A percentile compares a stretch with the other conserved stretches of the same genome.
Conservation (phyloP, 2,329 filamentous ascomycete species). For the Coniochaeta pulveracea region DNA sequence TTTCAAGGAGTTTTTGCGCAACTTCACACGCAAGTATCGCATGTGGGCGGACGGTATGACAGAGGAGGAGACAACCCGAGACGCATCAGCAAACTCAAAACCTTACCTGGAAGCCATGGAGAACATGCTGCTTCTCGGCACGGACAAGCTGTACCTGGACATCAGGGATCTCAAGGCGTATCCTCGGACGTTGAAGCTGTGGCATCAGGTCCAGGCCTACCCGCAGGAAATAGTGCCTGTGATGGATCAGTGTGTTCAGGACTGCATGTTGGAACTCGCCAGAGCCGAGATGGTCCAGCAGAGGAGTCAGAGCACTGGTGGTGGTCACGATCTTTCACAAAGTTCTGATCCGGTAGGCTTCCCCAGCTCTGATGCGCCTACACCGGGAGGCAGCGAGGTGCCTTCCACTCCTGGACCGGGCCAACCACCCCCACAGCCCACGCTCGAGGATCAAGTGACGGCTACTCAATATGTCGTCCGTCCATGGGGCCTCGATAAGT, state of each 20-base stretch:
- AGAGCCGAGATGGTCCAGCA: constrained; percentile 65
- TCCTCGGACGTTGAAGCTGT: constrained; percentile 83
- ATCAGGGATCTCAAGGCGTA: constrained; percentile 84
- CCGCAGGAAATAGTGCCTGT: constrained; percentile 93
- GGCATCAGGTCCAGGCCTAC: constrained; percentile 89
- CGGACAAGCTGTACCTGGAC: constrained; percentile 78
- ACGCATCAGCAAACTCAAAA: constrained; percentile 64
- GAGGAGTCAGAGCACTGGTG: constrained; percentile 49
- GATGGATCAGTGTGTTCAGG: constrained; percentile 91
- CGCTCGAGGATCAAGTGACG: constrained; percentile 71
- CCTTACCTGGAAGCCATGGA: constrained; percentile 79
- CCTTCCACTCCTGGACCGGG: constrained; percentile 30
- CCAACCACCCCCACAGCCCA: constrained; percentile 34
- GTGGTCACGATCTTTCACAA: constrained; percentile 32
- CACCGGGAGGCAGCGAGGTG: constrained; percentile 30
- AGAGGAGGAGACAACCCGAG: constrained; percentile 58
- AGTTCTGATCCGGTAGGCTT: constrained; percentile 71
- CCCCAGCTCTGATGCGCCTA: constrained; percentile 61
- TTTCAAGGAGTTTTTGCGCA: constrained; percentile 86
- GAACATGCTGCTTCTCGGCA: constrained; percentile 80
- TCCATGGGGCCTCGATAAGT: constrained; percentile 77
- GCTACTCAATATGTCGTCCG: constrained; percentile 74
- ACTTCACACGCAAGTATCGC: constrained; percentile 89
- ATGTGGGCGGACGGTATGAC: constrained; percentile 81
- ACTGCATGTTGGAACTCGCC: constrained; percentile 84